Base-by-base conservation (phyloP, 108 stramenopile genomes). In the Fistulifera pelliculosa region DNA sequence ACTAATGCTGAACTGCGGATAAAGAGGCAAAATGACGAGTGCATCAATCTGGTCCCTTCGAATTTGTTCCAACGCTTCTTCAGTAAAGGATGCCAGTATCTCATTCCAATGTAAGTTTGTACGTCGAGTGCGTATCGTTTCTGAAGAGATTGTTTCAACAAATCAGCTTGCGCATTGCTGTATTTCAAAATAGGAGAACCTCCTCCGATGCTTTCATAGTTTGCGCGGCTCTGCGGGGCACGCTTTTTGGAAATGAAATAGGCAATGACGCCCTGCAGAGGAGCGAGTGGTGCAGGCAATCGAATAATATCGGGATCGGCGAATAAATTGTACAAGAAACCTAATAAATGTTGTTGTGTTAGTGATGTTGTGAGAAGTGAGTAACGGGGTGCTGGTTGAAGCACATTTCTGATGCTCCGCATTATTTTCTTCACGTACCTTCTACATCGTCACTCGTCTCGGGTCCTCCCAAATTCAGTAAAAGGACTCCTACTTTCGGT, bases 41-140 rank as follows among this genome's bases (percentile, higher is more conserved):
- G 92, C 79, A 47, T 94, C 81, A 25, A 96, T 74, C 1, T 65
- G 75, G 61, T 96, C 97, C 12, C 68, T 57, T 22, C 66, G 62
- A 64, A 96, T 91, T 56, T 83, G 56, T 15, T 85, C 77, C 61
- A 98, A 53, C 0, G 96, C 97, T 51, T 88, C 81, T 64, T 96
- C 95, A 25, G 97, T 96, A 65, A 87, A 96, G 97, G 97, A 54
- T 96, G 81, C 97, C 97, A 98, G 66, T 98, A 98, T 40, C 97
- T 81, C 97, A 98, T 98, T 21, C 94, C 97, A 38, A 98, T 83
- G 73, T 96, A 98, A 38, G 90, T 83, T 61, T 89, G 89, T 27
- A 85, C 88, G 2, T 73, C 61, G 19, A 88, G 35, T n/a, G 58
- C 73, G 58, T 86, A 74, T 45, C 71, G 69, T 1, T 70, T 58